Conservation (phyloP, 1,139 yeast genomes). For the Waltiozyma sp. region DNA sequence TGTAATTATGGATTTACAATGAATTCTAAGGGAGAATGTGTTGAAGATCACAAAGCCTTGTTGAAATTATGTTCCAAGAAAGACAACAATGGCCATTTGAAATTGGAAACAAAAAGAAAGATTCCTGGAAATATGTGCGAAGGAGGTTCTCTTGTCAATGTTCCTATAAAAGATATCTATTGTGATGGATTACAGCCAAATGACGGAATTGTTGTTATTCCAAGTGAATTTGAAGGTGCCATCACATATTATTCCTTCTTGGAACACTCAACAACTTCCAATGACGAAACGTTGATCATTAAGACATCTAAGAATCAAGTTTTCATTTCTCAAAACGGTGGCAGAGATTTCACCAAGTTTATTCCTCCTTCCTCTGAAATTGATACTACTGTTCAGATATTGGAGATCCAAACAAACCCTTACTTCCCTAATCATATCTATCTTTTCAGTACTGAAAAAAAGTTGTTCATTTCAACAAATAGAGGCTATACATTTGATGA, state of each 20-base stretch:
- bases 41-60: constrained; percentile 29
- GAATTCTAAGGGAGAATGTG: constrained; percentile 40
- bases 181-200: background rate
- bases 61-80: constrained; percentile 21
- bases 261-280: constrained; percentile 25
- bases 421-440: constrained; percentile 54
- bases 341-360: constrained; percentile 42
- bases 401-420: constrained; percentile 49
- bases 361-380: background rate
- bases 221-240: constrained; percentile 29
- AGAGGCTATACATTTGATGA: constrained; percentile 50
- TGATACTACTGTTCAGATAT: constrained; percentile 36
- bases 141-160: constrained; percentile 3
- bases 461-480: constrained; percentile 49
- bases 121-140: constrained; percentile 42
- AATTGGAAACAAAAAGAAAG: constrained; percentile 20
- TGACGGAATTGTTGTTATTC: constrained; percentile 1
- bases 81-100: constrained; percentile 16
- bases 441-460: constrained; percentile 40
- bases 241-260: constrained; percentile 50
- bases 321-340: constrained; percentile 72
- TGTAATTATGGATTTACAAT: constrained; percentile 50
- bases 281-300: constrained; percentile 66
- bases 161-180: background rate
- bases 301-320: constrained; percentile 41